Evolutionary conservation across 2,329 filamentous ascomycete species (phyloP).

Genomic region (Ascochyta clinopodiicola): DNA sequence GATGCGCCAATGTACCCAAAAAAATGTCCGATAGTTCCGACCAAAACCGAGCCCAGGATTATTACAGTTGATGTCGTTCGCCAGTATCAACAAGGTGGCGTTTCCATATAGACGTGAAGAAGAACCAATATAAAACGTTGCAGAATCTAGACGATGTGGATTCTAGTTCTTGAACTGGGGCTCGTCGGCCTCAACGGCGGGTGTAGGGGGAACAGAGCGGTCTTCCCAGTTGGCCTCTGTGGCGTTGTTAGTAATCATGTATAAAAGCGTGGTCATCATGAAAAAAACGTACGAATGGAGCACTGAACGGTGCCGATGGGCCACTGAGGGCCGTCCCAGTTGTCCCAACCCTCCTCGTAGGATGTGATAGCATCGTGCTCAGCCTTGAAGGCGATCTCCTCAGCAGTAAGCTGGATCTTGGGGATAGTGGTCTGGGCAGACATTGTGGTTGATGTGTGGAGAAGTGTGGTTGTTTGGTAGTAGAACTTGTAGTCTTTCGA

Average conservation of each 20-base stretch:
- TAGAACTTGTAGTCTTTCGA: conserved; percentile 3
- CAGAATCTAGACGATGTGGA: conserved; percentile 2
- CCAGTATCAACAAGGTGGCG: conserved; percentile 16
- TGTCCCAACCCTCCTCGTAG: conserved; percentile 38
- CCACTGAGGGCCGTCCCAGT: conserved; percentile 35
- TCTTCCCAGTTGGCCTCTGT: conserved; percentile 20
- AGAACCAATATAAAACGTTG: conserved; percentile 11
- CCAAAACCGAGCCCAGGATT: conserved; percentile 13
- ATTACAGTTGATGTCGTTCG: conserved; percentile 18
- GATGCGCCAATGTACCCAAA: conserved; percentile 15
- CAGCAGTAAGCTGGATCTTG: conserved; percentile 18
- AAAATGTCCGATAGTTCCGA: conserved; percentile 11
- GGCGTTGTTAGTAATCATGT: conserved; percentile 1
- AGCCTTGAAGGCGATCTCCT: conserved; percentile 29
- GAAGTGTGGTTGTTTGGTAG: neutral
- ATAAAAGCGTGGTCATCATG: neutral
- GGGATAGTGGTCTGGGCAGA: conserved; percentile 15
- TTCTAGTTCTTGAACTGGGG: conserved; percentile 20
- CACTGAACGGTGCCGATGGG: conserved; percentile 34
- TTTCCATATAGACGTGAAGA: conserved; percentile 20
- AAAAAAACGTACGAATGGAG: conserved; percentile 23
- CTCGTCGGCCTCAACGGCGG: conserved; percentile 18
- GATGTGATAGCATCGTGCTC: conserved; percentile 31
- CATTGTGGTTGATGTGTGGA: conserved; percentile 11
- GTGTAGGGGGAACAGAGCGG: conserved; percentile 16